Evolutionary conservation across 768 basidiomycete species (phyloP).

Genomic region (Asterophora lycoperdoides): DNA sequence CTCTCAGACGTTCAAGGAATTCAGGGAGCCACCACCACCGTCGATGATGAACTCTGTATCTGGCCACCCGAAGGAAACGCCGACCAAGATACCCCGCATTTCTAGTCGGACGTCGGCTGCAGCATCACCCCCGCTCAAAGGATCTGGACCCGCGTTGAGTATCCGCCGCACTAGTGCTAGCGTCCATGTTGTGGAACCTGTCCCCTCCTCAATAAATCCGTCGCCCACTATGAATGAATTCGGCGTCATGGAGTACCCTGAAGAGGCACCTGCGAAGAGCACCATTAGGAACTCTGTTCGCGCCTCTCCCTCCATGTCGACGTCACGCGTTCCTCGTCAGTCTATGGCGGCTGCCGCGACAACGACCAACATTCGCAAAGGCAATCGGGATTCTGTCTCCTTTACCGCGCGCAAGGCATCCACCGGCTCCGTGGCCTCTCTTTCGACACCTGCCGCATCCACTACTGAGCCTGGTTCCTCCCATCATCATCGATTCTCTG

Average conservation of each 20-base stretch:
- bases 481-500: slow-evolving; percentile 67
- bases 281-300: slow-evolving; percentile 54
- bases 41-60: slow-evolving; percentile 48
- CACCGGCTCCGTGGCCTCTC: slow-evolving; percentile 72
- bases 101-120: slow-evolving; percentile 78
- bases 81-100: slow-evolving; percentile 90
- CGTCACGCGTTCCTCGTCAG: slow-evolving; percentile 66
- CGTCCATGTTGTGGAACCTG: slow-evolving; percentile 45
- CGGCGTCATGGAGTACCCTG: slow-evolving; percentile 69
- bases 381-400: slow-evolving; percentile 75
- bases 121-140: slow-evolving; percentile 66
- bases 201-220: slow-evolving; percentile 53
- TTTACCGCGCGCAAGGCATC: slow-evolving; percentile 81
- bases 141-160: slow-evolving; percentile 43
- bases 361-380: slow-evolving; percentile 54
- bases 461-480: slow-evolving; percentile 34
- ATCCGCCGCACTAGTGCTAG: slow-evolving; percentile 71
- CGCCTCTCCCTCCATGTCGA: slow-evolving; percentile 56
- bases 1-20: slow-evolving; percentile 47
- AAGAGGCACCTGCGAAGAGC: slow-evolving; percentile 42
- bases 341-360: slow-evolving; percentile 42
- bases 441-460: slow-evolving; percentile 48
- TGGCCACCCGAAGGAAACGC: slow-evolving; percentile 71
- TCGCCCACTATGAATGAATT: slow-evolving; percentile 77
- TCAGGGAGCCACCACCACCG: slow-evolving; percentile 49